Evolutionary conservation across 2,329 filamentous ascomycete species (phyloP).

Genomic region (Ceratocystis huliohia): DNA sequence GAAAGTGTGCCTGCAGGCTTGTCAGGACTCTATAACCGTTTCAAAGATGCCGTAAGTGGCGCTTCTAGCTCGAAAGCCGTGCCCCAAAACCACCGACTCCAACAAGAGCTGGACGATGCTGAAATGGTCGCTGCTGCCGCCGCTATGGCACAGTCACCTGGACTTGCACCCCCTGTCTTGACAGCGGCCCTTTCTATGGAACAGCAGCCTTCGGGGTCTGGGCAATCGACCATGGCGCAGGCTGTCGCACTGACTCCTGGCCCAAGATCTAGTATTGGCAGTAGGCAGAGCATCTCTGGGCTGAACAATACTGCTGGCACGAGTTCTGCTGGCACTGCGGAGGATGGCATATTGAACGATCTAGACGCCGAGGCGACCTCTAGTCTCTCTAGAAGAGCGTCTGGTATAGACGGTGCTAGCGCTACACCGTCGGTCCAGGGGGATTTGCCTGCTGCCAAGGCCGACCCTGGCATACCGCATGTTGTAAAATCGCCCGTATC

Average conservation of each 20-base stretch:
- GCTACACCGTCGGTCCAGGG: not conserved
- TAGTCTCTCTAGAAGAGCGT: constrained; percentile 2
- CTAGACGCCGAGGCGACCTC: not conserved
- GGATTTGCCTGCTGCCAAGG: not conserved
- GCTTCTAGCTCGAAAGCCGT: constrained; percentile 24
- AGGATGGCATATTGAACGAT: not conserved
- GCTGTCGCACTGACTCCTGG: constrained; percentile 12
- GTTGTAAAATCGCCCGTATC: constrained; percentile 31
- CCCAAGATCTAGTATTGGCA: constrained; percentile 17
- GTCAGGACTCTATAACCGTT: constrained; percentile 75
- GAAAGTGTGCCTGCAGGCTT: constrained; percentile 75
- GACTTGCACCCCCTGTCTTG: constrained; percentile 24
- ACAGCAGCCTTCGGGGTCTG: constrained; percentile 27
- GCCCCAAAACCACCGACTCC: constrained; percentile 24
- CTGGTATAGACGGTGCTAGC: constrained; percentile 1
- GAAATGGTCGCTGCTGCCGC: constrained; percentile 26
- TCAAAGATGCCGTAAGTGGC: constrained; percentile 69
- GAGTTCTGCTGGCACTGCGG: not conserved
- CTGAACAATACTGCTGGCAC: not conserved
- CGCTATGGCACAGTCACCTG: constrained; percentile 27
- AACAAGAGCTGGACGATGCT: constrained; percentile 32
- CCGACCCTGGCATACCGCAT: constrained; percentile 1
- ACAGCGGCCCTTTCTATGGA: constrained; percentile 28
- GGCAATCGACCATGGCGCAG: constrained; percentile 14
- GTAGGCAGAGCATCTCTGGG: constrained; percentile 14